phyloP scores from a whole-genome alignment of 768 basidiomycete genomes.

The Suillus bovinus region DNA sequence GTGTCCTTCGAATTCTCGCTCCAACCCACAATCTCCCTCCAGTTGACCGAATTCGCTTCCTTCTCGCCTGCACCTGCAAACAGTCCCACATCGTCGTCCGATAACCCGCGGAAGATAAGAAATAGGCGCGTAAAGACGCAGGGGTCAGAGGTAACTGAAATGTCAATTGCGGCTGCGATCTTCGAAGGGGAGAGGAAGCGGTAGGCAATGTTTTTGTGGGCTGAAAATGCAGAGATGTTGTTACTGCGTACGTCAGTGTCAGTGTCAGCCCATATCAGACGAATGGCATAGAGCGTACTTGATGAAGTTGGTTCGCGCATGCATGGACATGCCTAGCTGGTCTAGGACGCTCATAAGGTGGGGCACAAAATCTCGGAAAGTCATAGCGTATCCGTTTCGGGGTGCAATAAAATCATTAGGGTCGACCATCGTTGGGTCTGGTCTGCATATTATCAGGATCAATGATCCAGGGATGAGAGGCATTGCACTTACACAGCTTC shows the following conservation, averaged over 20 bases:
- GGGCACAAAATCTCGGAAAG: constrained; percentile 75
- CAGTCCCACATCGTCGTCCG: constrained; percentile 73
- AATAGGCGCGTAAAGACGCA: constrained; percentile 84
- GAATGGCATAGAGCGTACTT: constrained; percentile 50
- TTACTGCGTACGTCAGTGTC: constrained; percentile 44
- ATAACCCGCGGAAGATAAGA: constrained; percentile 81
- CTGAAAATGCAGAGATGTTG: constrained; percentile 71
- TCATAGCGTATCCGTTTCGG: constrained; percentile 84
- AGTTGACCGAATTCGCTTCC: constrained; percentile 79
- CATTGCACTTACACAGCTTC: constrained; percentile 68
- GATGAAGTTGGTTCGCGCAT: constrained; percentile 80
- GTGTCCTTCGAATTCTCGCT: constrained; percentile 78
- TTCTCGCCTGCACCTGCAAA: constrained; percentile 84
- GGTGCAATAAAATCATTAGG: constrained; percentile 79
- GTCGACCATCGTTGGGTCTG: constrained; percentile 75
- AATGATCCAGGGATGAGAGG: neutral
- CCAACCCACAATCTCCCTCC: constrained; percentile 81
- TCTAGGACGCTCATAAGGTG: constrained; percentile 83
- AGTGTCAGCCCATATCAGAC: constrained; percentile 9
- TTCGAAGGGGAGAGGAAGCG: constrained; percentile 80
- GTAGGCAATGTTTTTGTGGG: constrained; percentile 86
- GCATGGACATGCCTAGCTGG: constrained; percentile 80
- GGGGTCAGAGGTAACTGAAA: constrained; percentile 77
- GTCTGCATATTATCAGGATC: constrained; percentile 45
- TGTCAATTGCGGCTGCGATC: constrained; percentile 85